A percentile compares a stretch with the other conserved stretches of the same genome.
Conservation (phyloP, 2,329 filamentous ascomycete species). For the Ciborinia camelliae region DNA sequence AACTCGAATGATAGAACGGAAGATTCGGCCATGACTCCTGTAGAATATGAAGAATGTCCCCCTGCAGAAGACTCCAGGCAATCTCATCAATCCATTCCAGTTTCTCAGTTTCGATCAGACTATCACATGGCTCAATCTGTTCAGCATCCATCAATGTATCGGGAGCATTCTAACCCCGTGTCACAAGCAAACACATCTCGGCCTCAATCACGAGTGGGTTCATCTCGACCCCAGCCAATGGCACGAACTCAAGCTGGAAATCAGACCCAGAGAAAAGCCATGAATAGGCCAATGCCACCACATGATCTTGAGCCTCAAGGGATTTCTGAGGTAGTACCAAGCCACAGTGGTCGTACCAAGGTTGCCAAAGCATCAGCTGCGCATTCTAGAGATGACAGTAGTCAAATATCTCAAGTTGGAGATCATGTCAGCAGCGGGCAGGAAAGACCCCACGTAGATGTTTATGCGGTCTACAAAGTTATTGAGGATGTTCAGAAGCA, state of each 20-base stretch:
- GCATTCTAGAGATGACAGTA: neutral
- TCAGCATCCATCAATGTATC: neutral
- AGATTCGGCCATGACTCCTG: neutral
- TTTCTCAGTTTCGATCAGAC: neutral
- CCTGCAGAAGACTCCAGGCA: neutral
- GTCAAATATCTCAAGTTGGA: neutral
- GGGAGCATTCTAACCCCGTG: too few species aligned
- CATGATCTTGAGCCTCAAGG: constrained; percentile 7
- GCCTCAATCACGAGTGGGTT: neutral
- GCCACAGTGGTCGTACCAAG: neutral
- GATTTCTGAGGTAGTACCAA: neutral
- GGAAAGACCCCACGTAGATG: neutral
- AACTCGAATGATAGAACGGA: neutral
- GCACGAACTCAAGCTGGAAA: neutral
- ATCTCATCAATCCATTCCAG: neutral
- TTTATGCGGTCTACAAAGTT: neutral
- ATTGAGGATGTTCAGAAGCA: neutral
- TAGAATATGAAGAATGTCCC: neutral
- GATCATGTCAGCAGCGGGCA: neutral
- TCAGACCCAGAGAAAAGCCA: neutral
- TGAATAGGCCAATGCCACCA: constrained; percentile 2
- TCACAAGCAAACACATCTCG: neutral
- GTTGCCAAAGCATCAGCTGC: neutral
- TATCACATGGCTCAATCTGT: neutral
- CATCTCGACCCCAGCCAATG: neutral